These are phyloP conservation scores for Aspergillus japonicus DNA, from an alignment of 2,329 filamentous ascomycete genomes.

Conservation along the genomic window DNA sequence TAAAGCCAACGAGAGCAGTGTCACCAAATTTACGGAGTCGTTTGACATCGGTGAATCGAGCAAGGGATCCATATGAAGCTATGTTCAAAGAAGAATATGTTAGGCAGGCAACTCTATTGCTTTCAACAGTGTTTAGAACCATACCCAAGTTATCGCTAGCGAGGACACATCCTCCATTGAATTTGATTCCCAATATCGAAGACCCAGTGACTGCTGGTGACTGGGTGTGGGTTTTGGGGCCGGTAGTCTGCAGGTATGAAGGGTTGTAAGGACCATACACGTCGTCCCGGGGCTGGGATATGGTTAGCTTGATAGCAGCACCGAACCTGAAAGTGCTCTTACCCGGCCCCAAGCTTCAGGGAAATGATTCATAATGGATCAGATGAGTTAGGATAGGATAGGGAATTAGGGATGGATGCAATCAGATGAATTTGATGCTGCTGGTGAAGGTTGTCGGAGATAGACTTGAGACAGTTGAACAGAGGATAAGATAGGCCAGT, in stretches of 20 bases:
- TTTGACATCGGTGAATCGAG: slow-evolving; percentile 95
- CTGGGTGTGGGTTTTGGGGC: slow-evolving; percentile 83
- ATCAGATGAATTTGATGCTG: slow-evolving; percentile 6
- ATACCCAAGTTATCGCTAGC: slow-evolving; percentile 93
- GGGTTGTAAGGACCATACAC: slow-evolving; percentile 91
- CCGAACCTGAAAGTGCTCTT: slow-evolving; percentile 20
- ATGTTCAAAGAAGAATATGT: slow-evolving; percentile 8
- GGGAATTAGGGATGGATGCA: not conserved
- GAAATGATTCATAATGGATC: slow-evolving; percentile 60
- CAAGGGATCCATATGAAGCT: slow-evolving; percentile 97
- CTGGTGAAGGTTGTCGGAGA: slow-evolving; percentile 11
- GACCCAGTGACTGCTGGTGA: slow-evolving; percentile 93
- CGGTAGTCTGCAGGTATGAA: slow-evolving; percentile 71
- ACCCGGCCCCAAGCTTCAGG: slow-evolving; percentile 67
- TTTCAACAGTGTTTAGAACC: slow-evolving; percentile 26
- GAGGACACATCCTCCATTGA: slow-evolving; percentile 92
- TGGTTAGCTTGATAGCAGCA: slow-evolving; percentile 36
- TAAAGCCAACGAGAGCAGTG: slow-evolving; percentile 83
- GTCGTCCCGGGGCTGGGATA: slow-evolving; percentile 78
- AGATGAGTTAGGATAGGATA: slow-evolving; percentile 6
- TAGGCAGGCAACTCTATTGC: not conserved
- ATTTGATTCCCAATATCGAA: slow-evolving; percentile 92
- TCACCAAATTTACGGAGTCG: slow-evolving; percentile 86
- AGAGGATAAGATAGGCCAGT: too few relatives aligned
- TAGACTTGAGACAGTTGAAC: too few relatives aligned